Evolutionary conservation across 192 early-diverging fungal species (phyloP).

Genomic region (Coemansia sp.): DNA sequence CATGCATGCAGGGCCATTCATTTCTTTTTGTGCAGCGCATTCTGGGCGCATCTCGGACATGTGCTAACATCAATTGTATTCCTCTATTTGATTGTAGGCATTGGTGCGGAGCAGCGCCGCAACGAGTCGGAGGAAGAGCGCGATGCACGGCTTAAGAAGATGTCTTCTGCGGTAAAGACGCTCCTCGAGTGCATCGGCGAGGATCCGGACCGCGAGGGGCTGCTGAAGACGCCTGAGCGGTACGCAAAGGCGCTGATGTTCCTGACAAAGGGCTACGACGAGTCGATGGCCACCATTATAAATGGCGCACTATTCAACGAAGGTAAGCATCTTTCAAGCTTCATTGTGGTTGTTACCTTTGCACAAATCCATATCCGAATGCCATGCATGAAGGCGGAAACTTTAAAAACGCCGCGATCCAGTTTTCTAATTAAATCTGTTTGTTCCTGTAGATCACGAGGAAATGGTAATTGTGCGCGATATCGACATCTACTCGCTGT

Average conservation of each 20-base stretch:
- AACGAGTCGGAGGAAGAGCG: slow-evolving; percentile 77
- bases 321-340: slow-evolving; percentile 52
- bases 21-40: too few relatives aligned
- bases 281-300: slow-evolving; percentile 80
- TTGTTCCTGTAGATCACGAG: slow-evolving; percentile 68
- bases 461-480: slow-evolving; percentile 99
- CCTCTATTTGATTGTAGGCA: slow-evolving; percentile 50
- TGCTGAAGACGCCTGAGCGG: slow-evolving; percentile 92
- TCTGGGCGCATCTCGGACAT: too few relatives aligned
- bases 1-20: too few relatives aligned
- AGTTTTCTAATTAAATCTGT: neutral
- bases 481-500: slow-evolving; percentile 94
- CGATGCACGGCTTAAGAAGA: slow-evolving; percentile 66
- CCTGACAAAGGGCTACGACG: slow-evolving; percentile 98
- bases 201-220: slow-evolving; percentile 89
- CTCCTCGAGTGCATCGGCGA: slow-evolving; percentile 94
- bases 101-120: slow-evolving; percentile 75
- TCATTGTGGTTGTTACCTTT: too few relatives aligned
- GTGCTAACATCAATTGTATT: neutral
- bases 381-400: too few relatives aligned
- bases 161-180: slow-evolving; percentile 82
- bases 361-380: slow-evolving; percentile 2
- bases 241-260: slow-evolving; percentile 98
- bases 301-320: slow-evolving; percentile 98
- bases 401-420: too few relatives aligned